A percentile compares a stretch with the other conserved stretches of the same genome.
Evolutionary conservation across 2,329 filamentous ascomycete species (phyloP).

Genomic region (Falciphora oryzae): DNA sequence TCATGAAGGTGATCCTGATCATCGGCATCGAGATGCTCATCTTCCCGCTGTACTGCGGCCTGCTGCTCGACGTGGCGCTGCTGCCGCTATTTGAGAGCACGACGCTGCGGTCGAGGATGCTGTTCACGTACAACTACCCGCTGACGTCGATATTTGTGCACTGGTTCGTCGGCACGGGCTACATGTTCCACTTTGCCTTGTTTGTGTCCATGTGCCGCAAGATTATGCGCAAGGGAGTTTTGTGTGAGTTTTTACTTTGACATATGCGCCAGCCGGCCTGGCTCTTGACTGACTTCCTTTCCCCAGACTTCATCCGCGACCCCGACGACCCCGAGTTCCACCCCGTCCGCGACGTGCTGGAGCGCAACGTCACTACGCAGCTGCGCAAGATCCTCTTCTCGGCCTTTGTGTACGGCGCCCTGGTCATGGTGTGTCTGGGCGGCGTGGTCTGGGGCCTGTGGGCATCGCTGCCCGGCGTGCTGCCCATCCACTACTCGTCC

Average conservation of each 20-base stretch:
- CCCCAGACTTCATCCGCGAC: slow-evolving; percentile 85
- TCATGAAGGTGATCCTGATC: slow-evolving; percentile 96
- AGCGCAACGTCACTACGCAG: slow-evolving; percentile 87
- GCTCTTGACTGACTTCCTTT: neutral
- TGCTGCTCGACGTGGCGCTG: slow-evolving; percentile 82
- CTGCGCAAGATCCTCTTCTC: slow-evolving; percentile 95
- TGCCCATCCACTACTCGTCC: slow-evolving; percentile 90
- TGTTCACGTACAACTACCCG: slow-evolving; percentile 73
- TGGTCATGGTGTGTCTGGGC: slow-evolving; percentile 89
- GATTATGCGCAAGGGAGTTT: slow-evolving; percentile 88
- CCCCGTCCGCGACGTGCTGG: slow-evolving; percentile 91
- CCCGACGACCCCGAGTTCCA: slow-evolving; percentile 98
- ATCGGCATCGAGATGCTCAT: slow-evolving; percentile 99
- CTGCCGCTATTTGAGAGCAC: slow-evolving; percentile 83
- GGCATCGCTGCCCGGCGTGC: slow-evolving; percentile 59
- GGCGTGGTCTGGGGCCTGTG: slow-evolving; percentile 92
- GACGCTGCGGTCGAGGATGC: slow-evolving; percentile 68
- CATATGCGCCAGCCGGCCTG: slow-evolving; percentile 13
- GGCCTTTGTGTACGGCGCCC: slow-evolving; percentile 86
- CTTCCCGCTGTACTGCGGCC: slow-evolving; percentile 91
- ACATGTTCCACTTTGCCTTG: slow-evolving; percentile 99
- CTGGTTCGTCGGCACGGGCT: slow-evolving; percentile 97
- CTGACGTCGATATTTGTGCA: slow-evolving; percentile 93
- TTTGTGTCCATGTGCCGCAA: slow-evolving; percentile 99
- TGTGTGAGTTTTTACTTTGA: slow-evolving; percentile 59